These are phyloP conservation scores for Venturia aucupariae DNA, from an alignment of 2,329 filamentous ascomycete genomes.

Conservation along the genomic window DNA sequence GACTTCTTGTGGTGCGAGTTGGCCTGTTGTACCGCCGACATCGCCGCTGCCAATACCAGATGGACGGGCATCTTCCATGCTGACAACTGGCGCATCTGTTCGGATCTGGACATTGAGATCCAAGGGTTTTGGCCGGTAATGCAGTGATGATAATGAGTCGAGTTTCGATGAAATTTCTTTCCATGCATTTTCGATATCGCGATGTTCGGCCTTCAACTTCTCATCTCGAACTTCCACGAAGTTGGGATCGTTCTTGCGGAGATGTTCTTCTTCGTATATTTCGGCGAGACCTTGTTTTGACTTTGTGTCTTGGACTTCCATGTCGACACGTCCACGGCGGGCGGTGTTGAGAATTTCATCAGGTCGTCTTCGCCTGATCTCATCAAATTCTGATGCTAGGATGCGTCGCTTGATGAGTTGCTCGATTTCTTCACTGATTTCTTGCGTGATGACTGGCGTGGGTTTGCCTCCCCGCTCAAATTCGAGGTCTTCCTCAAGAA, in stretches of 20 bases:
- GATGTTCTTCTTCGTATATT: slow-evolving; percentile 87
- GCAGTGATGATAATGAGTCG: slow-evolving; percentile 84
- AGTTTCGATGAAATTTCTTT: slow-evolving; percentile 69
- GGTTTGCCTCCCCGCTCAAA: slow-evolving; percentile 95
- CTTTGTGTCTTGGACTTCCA: slow-evolving; percentile 81
- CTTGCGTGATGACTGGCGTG: slow-evolving; percentile 84
- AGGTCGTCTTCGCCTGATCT: slow-evolving; percentile 73
- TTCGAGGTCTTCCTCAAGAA: slow-evolving; percentile 89
- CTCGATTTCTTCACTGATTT: slow-evolving; percentile 85
- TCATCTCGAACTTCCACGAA: slow-evolving; percentile 77
- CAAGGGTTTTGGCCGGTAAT: slow-evolving; percentile 85
- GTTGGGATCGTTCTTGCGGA: slow-evolving; percentile 66
- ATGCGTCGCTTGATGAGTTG: slow-evolving; percentile 91
- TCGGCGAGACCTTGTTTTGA: slow-evolving; percentile 81
- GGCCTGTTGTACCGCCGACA: slow-evolving; percentile 53
- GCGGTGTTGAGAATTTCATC: slow-evolving; percentile 56
- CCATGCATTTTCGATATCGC: slow-evolving; percentile 77
- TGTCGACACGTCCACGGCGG: slow-evolving; percentile 53
- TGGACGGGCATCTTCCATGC: slow-evolving; percentile 92
- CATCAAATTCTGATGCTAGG: slow-evolving; percentile 81
- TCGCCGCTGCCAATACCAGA: slow-evolving; percentile 58
- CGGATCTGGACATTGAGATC: slow-evolving; percentile 78
- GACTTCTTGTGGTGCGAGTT: slow-evolving; percentile 87
- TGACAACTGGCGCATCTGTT: slow-evolving; percentile 79
- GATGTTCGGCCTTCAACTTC: slow-evolving; percentile 71